Evolutionary conservation across 768 basidiomycete species (phyloP).

Genomic region (Crassisporium funariophilum): DNA sequence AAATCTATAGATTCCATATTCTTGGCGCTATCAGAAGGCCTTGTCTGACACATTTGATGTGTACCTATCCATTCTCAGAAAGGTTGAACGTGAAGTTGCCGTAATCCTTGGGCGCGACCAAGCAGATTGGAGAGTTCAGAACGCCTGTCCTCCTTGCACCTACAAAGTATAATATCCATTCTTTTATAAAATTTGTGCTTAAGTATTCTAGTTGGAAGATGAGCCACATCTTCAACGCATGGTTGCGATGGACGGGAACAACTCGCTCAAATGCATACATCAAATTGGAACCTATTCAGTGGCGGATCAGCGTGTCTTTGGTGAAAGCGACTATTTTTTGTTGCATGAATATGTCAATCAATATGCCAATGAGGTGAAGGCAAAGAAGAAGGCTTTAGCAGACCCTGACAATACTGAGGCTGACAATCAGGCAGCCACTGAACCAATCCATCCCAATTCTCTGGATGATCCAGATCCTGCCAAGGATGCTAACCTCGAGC

Average conservation of each 20-base stretch:
- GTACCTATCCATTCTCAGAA: conserved; percentile 29
- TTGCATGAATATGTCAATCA: conserved; percentile 24
- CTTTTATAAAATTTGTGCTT: too few species aligned
- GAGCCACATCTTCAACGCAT: conserved; percentile 31
- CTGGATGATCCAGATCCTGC: too few species aligned
- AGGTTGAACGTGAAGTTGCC: conserved; percentile 22
- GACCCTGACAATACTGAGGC: too few species aligned
- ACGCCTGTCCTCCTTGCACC: conserved; percentile 38
- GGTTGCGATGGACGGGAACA: conserved; percentile 33
- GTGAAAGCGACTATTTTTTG: conserved; percentile 5
- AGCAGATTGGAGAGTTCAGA: conserved; percentile 32
- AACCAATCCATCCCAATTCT: too few species aligned
- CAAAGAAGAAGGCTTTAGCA: conserved; percentile 33
- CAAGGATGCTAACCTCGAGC: too few species aligned
- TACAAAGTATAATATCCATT: too few species aligned
- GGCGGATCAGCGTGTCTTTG: not conserved
- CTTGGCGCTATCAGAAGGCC: conserved; percentile 15
- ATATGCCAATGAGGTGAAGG: conserved; percentile 32
- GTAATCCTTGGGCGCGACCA: conserved; percentile 25
- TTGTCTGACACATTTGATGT: conserved; percentile 37
- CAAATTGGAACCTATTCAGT: not conserved
- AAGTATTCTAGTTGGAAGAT: conserved; percentile 5
- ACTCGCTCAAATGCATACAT: conserved; percentile 32
- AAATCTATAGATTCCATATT: conserved; percentile 26
- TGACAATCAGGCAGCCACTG: too few species aligned